Conservation (phyloP, 2,329 filamentous ascomycete genomes). For the Alternaria gansuensis region DNA sequence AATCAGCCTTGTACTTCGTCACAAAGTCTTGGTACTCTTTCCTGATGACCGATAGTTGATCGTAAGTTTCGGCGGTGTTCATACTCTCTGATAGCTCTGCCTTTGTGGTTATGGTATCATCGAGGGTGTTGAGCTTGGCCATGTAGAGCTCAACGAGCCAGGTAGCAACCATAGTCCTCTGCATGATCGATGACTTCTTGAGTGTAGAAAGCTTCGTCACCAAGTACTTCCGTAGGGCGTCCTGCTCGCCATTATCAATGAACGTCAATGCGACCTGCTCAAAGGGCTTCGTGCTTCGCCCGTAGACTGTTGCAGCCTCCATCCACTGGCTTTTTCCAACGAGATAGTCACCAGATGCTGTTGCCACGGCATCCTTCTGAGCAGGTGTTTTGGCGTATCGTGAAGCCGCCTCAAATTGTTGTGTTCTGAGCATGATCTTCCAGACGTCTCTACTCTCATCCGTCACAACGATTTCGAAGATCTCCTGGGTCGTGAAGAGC, state of each 20-base stretch:
- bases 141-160: slow-evolving; percentile 98
- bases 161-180: slow-evolving; percentile 91
- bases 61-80: slow-evolving; percentile 74
- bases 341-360: slow-evolving; percentile 88
- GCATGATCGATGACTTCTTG: slow-evolving; percentile 87
- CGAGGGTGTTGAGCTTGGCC: slow-evolving; percentile 92
- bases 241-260: slow-evolving; percentile 88
- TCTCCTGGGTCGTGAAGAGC: slow-evolving; percentile 90
- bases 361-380: slow-evolving; percentile 91
- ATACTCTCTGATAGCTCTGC: slow-evolving; percentile 79
- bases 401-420: slow-evolving; percentile 88
- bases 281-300: slow-evolving; percentile 94
- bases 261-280: slow-evolving; percentile 93
- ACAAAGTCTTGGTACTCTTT: slow-evolving; percentile 90
- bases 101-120: slow-evolving; percentile 91
- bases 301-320: slow-evolving; percentile 90
- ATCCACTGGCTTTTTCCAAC: slow-evolving; percentile 80
- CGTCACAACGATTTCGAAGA: slow-evolving; percentile 90
- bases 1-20: slow-evolving; percentile 80
- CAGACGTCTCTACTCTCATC: slow-evolving; percentile 94
- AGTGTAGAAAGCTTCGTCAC: slow-evolving; percentile 81
- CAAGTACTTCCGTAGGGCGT: slow-evolving; percentile 90
- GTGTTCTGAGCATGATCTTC: slow-evolving; percentile 87
- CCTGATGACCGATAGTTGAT: slow-evolving; percentile 74
- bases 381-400: slow-evolving; percentile 80